Base-by-base conservation (phyloP, 129 eudicot species). In the Helianthus tuberosus region DNA sequence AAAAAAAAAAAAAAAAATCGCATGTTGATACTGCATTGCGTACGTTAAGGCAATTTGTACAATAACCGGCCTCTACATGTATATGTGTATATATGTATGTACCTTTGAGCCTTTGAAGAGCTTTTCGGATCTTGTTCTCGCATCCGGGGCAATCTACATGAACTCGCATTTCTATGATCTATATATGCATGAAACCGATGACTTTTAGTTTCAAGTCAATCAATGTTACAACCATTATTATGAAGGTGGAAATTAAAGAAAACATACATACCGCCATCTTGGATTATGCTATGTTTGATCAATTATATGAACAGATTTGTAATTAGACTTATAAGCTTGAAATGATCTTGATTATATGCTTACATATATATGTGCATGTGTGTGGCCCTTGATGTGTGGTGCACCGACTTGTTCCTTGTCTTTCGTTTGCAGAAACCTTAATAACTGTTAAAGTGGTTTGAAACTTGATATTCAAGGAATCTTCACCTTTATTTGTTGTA, bases 111-210 rank as follows among this genome's bases (percentile, higher is more conserved):
- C 75, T 88, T 69, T 81, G 71, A 81, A 91, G 95, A 50, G 90
- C 75, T 84, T 88, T 91, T 75, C 78, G 86, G 74, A 91, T 70
- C 84, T 84, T 84, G 69, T 68, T 73, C 69, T 88, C 90, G 49
- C 97, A 91, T 52, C 97, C 97, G 4, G 86, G 75, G 64, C 97
- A 91, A 60, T 83, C 87, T 70, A 91, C 82, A 65, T 86, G 89
- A 6, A 91, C 96, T 79, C 82, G 84, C 92, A 91, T 84, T 76
- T 91, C 97, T 35, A 82, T 86, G 75, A 76, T 86, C 97, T 91
- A 16, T 36, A 63, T 62, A 41, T 52, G 36, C 41, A 47, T 15
- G 61, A 8, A 66, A 76, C 47, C 10, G 57, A 57, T 13, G 55
- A 13, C 54, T 25, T 41, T 65, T 52, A 9, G 6, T 11, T 13